Evolutionary conservation across 805 yeast genomes (phyloP).

Genomic region (Brettanomyces nanus): DNA sequence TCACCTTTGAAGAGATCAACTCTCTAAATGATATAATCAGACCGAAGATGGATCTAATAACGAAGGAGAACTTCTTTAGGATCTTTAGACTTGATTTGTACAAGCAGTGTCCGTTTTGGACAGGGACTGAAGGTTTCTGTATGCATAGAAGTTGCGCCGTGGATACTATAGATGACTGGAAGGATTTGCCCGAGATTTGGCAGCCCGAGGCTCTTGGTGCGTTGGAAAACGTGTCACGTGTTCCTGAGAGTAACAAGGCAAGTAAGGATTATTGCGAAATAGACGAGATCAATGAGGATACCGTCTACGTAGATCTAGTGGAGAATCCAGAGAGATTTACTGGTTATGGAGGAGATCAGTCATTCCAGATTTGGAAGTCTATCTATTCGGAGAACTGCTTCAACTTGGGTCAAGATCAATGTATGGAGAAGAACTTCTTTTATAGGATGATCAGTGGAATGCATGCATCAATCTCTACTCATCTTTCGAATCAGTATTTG

Average conservation of each 20-base stretch:
- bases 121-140: slow-evolving; percentile 69
- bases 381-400: slow-evolving; percentile 91
- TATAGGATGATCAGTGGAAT: slow-evolving; percentile 83
- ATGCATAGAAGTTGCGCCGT: slow-evolving; percentile 87
- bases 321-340: slow-evolving; percentile 95
- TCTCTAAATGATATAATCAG: slow-evolving; percentile 43
- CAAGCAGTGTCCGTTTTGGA: slow-evolving; percentile 81
- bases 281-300: slow-evolving; percentile 52
- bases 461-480: slow-evolving; percentile 94
- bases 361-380: slow-evolving; percentile 87
- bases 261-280: slow-evolving; percentile 59
- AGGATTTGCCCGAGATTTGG: slow-evolving; percentile 63
- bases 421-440: slow-evolving; percentile 82
- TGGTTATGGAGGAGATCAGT: slow-evolving; percentile 90
- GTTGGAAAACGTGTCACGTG: slow-evolving; percentile 29
- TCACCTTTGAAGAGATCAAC: slow-evolving; percentile 39
- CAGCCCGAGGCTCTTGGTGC: slow-evolving; percentile 63
- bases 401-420: slow-evolving; percentile 36
- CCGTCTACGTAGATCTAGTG: slow-evolving; percentile 77
- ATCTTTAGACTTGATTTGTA: slow-evolving; percentile 81
- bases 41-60: slow-evolving; percentile 49
- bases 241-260: slow-evolving; percentile 10
- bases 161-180: slow-evolving; percentile 70
- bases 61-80: slow-evolving; percentile 72
- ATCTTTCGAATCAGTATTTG: slow-evolving; percentile 75